Conservation (phyloP, 495 filamentous ascomycete genomes). For the Penicillium cinerascens region DNA sequence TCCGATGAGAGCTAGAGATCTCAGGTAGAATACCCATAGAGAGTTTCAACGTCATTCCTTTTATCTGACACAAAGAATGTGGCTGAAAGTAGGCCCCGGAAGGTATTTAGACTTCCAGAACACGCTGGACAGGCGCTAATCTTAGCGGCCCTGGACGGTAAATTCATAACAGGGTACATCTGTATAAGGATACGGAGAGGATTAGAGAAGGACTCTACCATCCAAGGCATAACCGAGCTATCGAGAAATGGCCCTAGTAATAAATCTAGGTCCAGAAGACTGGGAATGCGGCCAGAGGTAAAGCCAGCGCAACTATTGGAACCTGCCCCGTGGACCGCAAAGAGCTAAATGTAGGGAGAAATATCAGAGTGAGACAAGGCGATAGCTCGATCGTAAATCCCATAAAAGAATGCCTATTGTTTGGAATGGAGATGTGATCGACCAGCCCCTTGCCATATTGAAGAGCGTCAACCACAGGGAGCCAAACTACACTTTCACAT, state of each 20-base stretch:
- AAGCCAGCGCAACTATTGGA: no score
- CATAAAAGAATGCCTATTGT: slow-evolving; percentile 2
- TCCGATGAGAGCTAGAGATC: background rate
- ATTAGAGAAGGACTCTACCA: no score
- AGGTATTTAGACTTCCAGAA: background rate
- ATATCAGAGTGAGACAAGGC: background rate
- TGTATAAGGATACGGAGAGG: no score
- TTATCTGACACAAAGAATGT: background rate
- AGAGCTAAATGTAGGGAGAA: background rate
- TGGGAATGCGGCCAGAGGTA: no score
- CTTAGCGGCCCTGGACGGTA: no score
- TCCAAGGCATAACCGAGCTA: no score
- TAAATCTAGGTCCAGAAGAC: no score
- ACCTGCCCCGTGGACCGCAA: no score
- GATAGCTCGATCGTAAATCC: background rate
- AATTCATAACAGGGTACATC: no score
- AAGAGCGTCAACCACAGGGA: background rate
- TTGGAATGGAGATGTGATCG: slow-evolving; percentile 16
- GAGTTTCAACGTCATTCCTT: background rate
- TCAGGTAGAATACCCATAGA: background rate
- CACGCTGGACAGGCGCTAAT: no score
- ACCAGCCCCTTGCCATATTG: slow-evolving; percentile 19
- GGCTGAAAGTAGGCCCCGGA: background rate
- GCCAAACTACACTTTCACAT: slow-evolving; percentile 1
- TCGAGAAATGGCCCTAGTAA: no score